Evolutionary conservation across 805 yeast genomes (phyloP).

Genomic region (Ogataea methylovora): DNA sequence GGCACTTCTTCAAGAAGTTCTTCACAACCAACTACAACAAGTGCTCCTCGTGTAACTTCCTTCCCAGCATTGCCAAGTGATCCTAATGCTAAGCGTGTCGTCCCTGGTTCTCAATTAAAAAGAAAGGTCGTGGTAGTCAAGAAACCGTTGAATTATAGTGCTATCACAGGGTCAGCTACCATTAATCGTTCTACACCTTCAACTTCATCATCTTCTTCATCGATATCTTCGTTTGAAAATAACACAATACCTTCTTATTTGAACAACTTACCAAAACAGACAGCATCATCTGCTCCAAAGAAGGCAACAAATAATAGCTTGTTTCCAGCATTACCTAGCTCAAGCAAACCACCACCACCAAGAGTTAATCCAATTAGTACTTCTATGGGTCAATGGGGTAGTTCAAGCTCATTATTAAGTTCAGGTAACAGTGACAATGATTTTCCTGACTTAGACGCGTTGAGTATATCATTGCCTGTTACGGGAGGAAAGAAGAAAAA

Average conservation of each 20-base stretch:
- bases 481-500: constrained; percentile 28
- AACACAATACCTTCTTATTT: too few species aligned
- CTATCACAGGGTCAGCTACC: too few species aligned
- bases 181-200: constrained; percentile 24
- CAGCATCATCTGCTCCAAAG: not conserved
- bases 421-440: constrained; percentile 12
- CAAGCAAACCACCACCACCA: constrained; percentile 44
- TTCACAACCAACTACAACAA: constrained; percentile 17
- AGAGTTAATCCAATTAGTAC: constrained; percentile 45
- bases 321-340: constrained; percentile 29
- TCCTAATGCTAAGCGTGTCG: not conserved
- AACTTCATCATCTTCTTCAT: constrained; percentile 8
- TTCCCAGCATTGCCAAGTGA: constrained; percentile 1
- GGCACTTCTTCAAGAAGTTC: constrained; percentile 6
- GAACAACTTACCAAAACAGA: not conserved
- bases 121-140: too few species aligned
- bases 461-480: not conserved
- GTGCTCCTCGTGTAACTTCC: constrained; percentile 4
- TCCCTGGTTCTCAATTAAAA: constrained; percentile 1
- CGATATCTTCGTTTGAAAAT: too few species aligned
- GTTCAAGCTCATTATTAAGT: constrained; percentile 2
- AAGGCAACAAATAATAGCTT: not conserved
- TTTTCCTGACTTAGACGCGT: constrained; percentile 9
- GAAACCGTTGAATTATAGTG: too few species aligned
- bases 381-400: constrained; percentile 27